Conservation (phyloP, 2,329 filamentous ascomycete species). For the Diaporthe destruens region DNA sequence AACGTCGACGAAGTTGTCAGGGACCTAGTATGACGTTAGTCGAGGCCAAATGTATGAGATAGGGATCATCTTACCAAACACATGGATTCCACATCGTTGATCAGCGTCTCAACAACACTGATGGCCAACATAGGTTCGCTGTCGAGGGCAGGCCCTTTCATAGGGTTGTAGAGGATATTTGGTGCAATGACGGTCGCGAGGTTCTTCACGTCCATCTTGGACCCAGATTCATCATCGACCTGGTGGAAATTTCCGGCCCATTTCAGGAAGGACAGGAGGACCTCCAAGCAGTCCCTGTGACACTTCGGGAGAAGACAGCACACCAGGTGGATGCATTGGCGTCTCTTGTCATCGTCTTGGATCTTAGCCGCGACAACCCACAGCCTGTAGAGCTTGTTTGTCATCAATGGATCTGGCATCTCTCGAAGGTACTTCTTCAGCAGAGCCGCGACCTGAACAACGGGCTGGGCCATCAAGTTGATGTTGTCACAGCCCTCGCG, state of each 20-base stretch:
- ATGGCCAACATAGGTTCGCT: slow-evolving; percentile 94
- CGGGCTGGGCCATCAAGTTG: slow-evolving; percentile 88
- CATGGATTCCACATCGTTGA: slow-evolving; percentile 95
- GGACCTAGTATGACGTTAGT: slow-evolving; percentile 73
- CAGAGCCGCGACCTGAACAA: slow-evolving; percentile 92
- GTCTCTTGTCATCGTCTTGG: slow-evolving; percentile 81
- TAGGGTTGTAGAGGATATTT: slow-evolving; percentile 85
- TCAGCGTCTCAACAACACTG: slow-evolving; percentile 90
- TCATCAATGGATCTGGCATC: slow-evolving; percentile 93
- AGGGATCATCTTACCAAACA: slow-evolving; percentile 80
- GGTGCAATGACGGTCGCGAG: slow-evolving; percentile 97
- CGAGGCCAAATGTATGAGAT: slow-evolving; percentile 2
- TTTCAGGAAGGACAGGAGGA: slow-evolving; percentile 94
- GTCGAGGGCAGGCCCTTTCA: slow-evolving; percentile 77
- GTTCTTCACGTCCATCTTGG: slow-evolving; percentile 99
- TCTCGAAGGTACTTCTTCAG: slow-evolving; percentile 96
- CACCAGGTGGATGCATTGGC: slow-evolving; percentile 87
- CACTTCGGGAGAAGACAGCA: slow-evolving; percentile 94
- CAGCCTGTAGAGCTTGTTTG: slow-evolving; percentile 91
- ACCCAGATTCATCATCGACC: slow-evolving; percentile 95
- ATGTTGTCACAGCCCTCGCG: slow-evolving; percentile 86
- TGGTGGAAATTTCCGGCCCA: slow-evolving; percentile 98
- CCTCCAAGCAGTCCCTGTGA: slow-evolving; percentile 93
- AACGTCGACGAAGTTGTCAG: slow-evolving; percentile 89
- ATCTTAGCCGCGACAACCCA: slow-evolving; percentile 94